Evolutionary conservation across 2,329 filamentous ascomycete genomes (phyloP).

Genomic region (Tolypocladium nubicola): DNA sequence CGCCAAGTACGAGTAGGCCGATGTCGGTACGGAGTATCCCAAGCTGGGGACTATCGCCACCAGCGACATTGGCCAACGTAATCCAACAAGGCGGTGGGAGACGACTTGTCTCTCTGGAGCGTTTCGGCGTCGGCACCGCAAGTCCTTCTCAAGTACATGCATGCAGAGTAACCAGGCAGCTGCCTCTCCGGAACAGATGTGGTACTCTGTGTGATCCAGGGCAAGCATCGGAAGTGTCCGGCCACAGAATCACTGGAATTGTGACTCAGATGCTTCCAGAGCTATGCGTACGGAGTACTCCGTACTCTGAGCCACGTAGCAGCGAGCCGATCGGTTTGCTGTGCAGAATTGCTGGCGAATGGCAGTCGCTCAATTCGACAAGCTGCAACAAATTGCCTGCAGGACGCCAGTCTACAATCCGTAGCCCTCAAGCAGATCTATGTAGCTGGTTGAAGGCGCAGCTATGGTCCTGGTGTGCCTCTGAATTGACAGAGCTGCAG

Average conservation of each 20-base stretch:
- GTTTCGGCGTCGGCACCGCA: background rate
- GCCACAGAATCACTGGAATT: background rate
- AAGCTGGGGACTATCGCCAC: background rate
- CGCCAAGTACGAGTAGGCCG: background rate
- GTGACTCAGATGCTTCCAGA: background rate
- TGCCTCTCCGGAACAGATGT: background rate
- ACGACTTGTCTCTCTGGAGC: background rate
- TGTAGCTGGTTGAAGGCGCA: background rate
- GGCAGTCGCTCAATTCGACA: background rate
- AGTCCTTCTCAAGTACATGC: background rate
- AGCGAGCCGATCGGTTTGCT: background rate
- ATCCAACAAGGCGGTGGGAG: background rate
- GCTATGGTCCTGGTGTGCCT: background rate
- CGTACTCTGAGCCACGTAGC: background rate
- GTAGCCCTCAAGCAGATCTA: background rate
- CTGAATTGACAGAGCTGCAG: background rate
- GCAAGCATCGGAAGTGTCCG: background rate
- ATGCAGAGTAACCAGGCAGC: background rate
- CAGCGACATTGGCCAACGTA: background rate
- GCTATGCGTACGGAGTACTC: background rate
- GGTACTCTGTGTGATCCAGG: background rate
- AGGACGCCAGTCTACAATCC: background rate
- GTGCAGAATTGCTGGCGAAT: conserved; percentile 1
- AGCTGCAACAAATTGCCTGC: background rate
- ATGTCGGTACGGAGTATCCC: background rate